Base-by-base conservation (phyloP, 2,329 filamentous ascomycete genomes). In the Clonostachys solani region DNA sequence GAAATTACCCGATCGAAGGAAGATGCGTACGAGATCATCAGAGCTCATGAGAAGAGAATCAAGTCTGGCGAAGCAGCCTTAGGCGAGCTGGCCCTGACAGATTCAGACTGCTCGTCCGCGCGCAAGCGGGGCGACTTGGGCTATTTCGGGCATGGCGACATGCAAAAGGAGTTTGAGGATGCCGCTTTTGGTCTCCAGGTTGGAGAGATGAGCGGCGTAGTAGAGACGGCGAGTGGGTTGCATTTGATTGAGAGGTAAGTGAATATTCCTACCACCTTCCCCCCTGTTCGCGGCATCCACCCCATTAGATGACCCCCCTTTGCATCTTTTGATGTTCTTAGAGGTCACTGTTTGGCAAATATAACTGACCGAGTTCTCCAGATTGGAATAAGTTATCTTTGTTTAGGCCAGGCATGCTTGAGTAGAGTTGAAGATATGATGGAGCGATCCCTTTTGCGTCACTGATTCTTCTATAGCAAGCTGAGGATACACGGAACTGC, bases 161-260 rank as follows among this genome's bases (percentile, higher is more conserved):
- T 99, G 94, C 94, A 99, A 67, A 92, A 92, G 74, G 92, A 96
- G 70, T 99, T 99, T 62, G 94, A 99, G 71, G 90, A 96, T 48
- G 92, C 92, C 5, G 87, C 94, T 2, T 99, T 99, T 71, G 85
- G 80, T n/a, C 76, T 99, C 47, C 80, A 92, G 67, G 85, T 86
- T 3, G 92, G 91, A 34, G 82, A 96, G 69, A 83, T 97, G 61
- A 96, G 92, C 69, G 77, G 80, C 42, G 77, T 96, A 36, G 87
- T 97, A 12, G 88, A 96, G 69, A 96, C 94, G 37, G 92, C 91
- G 44, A 96, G 92, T 45, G 94, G 94, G 1, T 75, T 97, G 61
- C 94, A 99, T 72, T 75, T 99, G 69, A 99, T 99, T 69, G 87
- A 97, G 73, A 86, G 92, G 90, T 95, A 78, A 49, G 68, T 52